Evolutionary conservation across 768 basidiomycete species (phyloP).

Genomic region (Mycena vitilis): DNA sequence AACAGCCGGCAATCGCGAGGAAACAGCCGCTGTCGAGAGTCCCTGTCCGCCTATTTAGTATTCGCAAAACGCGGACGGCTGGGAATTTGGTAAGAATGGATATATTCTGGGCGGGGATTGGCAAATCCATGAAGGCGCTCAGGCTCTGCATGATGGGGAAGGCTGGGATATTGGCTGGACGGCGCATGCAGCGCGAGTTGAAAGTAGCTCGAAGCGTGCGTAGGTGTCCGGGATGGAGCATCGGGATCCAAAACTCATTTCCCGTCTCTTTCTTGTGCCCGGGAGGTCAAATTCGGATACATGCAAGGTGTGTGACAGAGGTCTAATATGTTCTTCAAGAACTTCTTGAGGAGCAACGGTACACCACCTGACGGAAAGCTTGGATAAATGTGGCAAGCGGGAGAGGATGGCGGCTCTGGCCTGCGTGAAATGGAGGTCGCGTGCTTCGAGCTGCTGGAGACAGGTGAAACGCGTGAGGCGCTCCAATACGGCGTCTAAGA

Average conservation of each 20-base stretch:
- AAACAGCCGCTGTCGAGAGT: not conserved
- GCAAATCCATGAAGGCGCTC: too few species aligned
- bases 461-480: conserved; percentile 6
- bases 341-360: conserved; percentile 1
- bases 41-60: not conserved
- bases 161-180: not conserved
- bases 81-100: conserved; percentile 1
- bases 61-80: conserved; percentile 1
- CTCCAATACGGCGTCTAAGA: conserved; percentile 7
- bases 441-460: not conserved
- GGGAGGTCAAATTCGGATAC: not conserved
- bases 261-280: not conserved
- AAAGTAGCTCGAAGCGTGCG: not conserved
- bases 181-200: not conserved
- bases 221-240: conserved; percentile 15
- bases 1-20: not conserved
- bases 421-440: conserved; percentile 7
- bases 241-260: conserved; percentile 14
- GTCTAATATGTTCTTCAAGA: conserved; percentile 1
- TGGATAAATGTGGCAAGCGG: conserved; percentile 1
- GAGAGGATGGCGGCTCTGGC: conserved; percentile 9
- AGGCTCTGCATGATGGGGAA: conserved; percentile 8
- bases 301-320: not conserved
- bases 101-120: too few species aligned
- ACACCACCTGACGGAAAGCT: conserved; percentile 1